phyloP scores from a whole-genome alignment of 139 green algal genomes.

The Helicosporidium sp. region DNA sequence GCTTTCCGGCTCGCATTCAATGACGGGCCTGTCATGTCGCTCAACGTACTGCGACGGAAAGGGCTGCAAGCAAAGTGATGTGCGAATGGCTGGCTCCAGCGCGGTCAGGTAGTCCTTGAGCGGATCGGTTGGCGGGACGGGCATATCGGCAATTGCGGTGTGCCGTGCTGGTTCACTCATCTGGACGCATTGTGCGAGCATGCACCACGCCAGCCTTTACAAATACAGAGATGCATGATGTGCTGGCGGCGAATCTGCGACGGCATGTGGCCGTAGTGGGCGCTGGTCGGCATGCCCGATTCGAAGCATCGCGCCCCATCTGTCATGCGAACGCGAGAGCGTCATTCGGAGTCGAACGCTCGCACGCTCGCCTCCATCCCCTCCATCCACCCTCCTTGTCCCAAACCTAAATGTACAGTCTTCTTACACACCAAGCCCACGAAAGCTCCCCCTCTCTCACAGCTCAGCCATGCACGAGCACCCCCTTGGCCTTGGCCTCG shows the following conservation, averaged over 20 bases:
- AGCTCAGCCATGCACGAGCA: slow-evolving; percentile 12
- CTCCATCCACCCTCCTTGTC: background rate
- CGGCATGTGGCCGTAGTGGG: no score
- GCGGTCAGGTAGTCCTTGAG: background rate
- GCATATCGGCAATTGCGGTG: no score
- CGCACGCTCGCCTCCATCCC: background rate
- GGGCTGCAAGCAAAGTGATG: slow-evolving; percentile 19
- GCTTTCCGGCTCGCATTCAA: slow-evolving; percentile 19
- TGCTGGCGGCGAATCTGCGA: no score
- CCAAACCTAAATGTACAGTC: background rate
- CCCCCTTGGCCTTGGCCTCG: slow-evolving; percentile 44
- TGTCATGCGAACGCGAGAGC: no score
- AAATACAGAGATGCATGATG: no score
- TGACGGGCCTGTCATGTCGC: slow-evolving; percentile 39
- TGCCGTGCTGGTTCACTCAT: no score
- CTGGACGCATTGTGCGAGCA: no score
- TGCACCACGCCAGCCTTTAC: no score
- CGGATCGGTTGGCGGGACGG: no score
- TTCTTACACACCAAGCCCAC: background rate
- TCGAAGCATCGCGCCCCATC: no score
- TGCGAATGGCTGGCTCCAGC: slow-evolving; percentile 9
- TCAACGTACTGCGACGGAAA: slow-evolving; percentile 26
- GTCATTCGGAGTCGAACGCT: background rate
- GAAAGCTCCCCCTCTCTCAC: no score
- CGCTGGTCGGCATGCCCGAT: no score